A percentile compares a stretch with the other conserved stretches of the same genome.
These are phyloP conservation scores for Starmera dryadoides DNA, from an alignment of 805 yeast species.

Conservation along the genomic window DNA sequence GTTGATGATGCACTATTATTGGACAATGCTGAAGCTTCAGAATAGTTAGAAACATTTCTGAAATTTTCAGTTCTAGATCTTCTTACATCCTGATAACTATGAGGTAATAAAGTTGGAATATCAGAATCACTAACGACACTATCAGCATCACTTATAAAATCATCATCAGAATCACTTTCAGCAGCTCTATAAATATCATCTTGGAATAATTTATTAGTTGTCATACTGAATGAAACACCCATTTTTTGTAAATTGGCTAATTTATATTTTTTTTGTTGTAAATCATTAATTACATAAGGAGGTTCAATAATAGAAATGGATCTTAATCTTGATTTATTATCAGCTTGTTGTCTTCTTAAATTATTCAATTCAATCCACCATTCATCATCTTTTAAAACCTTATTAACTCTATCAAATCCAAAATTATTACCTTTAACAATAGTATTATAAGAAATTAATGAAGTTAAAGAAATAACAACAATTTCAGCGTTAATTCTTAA, in stretches of 20 bases:
- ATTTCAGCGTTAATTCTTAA: slow-evolving; percentile 80
- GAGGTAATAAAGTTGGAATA: slow-evolving; percentile 2
- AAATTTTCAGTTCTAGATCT: slow-evolving; percentile 2
- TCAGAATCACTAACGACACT: slow-evolving; percentile 8
- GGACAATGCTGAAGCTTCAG: slow-evolving; percentile 1
- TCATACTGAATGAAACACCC: slow-evolving; percentile 77
- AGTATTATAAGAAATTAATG: slow-evolving; percentile 60
- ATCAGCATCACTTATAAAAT: slow-evolving; percentile 22
- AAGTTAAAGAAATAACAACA: slow-evolving; percentile 60
- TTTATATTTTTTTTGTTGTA: slow-evolving; percentile 24
- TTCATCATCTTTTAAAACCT: slow-evolving; percentile 48
- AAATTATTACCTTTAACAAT: slow-evolving; percentile 61
- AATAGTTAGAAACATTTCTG: background rate
- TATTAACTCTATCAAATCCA: slow-evolving; percentile 39
- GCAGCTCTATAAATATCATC: slow-evolving; percentile 18
- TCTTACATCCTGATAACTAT: slow-evolving; percentile 2
- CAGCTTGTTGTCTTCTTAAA: slow-evolving; percentile 37
- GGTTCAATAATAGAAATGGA: slow-evolving; percentile 27
- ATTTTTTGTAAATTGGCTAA: slow-evolving; percentile 64
- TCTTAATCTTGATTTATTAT: slow-evolving; percentile 20
- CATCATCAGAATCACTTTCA: slow-evolving; percentile 22
- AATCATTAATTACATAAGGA: slow-evolving; percentile 13
- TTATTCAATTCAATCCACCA: slow-evolving; percentile 79
- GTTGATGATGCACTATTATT: background rate
- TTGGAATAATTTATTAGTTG: slow-evolving; percentile 43